Conservation (phyloP, 805 yeast genomes). For the Lipomyces lipofer region DNA sequence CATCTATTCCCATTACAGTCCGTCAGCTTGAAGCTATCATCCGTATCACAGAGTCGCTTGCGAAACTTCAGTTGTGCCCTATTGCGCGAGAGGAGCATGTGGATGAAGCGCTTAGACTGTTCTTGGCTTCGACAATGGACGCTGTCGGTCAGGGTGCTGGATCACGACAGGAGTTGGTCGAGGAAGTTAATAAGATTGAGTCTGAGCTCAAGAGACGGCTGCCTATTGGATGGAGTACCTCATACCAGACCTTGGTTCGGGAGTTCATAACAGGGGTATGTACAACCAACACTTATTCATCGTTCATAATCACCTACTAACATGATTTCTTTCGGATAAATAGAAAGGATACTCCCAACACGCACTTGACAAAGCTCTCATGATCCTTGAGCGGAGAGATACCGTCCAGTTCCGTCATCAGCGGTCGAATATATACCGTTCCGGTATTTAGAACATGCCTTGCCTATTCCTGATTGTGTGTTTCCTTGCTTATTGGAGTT, state of each 20-base stretch:
- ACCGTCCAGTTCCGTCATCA: slow-evolving; percentile 87
- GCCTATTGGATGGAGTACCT: slow-evolving; percentile 96
- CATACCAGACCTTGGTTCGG: slow-evolving; percentile 75
- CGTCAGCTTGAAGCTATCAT: slow-evolving; percentile 97
- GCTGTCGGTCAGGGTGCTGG: slow-evolving; percentile 75
- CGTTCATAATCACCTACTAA: too few species aligned
- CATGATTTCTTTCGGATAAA: too few species aligned
- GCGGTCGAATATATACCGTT: slow-evolving; percentile 74
- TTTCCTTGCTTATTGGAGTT: too few species aligned
- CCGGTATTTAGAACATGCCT: slow-evolving; percentile 71
- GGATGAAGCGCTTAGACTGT: slow-evolving; percentile 90
- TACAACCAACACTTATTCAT: too few species aligned
- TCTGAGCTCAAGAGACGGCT: slow-evolving; percentile 82
- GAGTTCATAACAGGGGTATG: slow-evolving; percentile 54
- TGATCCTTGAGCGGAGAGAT: slow-evolving; percentile 80
- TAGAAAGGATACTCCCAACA: slow-evolving; percentile 54
- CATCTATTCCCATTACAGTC: slow-evolving; percentile 94
- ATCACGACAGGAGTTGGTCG: slow-evolving; percentile 46
- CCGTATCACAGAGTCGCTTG: slow-evolving; percentile 91
- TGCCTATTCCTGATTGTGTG: too few species aligned
- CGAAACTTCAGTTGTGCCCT: slow-evolving; percentile 79
- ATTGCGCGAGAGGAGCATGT: slow-evolving; percentile 87
- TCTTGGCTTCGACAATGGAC: slow-evolving; percentile 96
- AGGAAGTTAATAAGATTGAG: slow-evolving; percentile 77
- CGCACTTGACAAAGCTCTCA: slow-evolving; percentile 80